Evolutionary conservation across 75 land plant genomes (phyloP).

Genomic region (Selaginella moellendorffii): DNA sequence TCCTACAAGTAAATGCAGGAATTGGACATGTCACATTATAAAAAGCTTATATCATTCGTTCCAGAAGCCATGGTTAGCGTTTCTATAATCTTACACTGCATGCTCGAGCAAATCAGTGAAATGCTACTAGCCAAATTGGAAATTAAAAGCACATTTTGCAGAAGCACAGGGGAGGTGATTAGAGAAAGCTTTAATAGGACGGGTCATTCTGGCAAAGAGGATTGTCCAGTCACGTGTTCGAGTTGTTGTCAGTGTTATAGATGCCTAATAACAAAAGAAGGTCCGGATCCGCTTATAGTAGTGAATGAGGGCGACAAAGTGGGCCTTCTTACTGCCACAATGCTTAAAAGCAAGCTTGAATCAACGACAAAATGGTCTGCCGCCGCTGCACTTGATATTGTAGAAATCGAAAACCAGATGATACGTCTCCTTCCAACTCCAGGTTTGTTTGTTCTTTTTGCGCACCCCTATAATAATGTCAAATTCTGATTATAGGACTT

Average conservation of each 20-base stretch:
- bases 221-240: too few species aligned
- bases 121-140: conserved; percentile 11
- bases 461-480: too few species aligned
- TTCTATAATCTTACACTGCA: conserved; percentile 16
- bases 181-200: neutral
- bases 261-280: too few species aligned
- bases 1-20: conserved; percentile 12
- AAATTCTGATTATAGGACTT: too few species aligned
- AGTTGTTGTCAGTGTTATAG: too few species aligned
- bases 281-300: too few species aligned
- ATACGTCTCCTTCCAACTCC: conserved; percentile 7
- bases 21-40: conserved; percentile 18
- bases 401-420: conserved; percentile 17
- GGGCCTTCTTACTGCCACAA: conserved; percentile 11
- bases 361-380: neutral
- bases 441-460: conserved; percentile 16
- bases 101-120: conserved; percentile 22
- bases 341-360: neutral
- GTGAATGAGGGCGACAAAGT: conserved; percentile 12
- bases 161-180: neutral
- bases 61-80: conserved; percentile 10
- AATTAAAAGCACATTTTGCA: conserved; percentile 1
- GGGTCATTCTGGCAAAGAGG: too few species aligned
- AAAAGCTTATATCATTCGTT: conserved; percentile 6
- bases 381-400: conserved; percentile 12